A percentile compares a stretch with the other conserved stretches of the same genome.
Evolutionary conservation across 1,284 basidiomycete species (phyloP).

Genomic region (Papiliotrema laurentii): DNA sequence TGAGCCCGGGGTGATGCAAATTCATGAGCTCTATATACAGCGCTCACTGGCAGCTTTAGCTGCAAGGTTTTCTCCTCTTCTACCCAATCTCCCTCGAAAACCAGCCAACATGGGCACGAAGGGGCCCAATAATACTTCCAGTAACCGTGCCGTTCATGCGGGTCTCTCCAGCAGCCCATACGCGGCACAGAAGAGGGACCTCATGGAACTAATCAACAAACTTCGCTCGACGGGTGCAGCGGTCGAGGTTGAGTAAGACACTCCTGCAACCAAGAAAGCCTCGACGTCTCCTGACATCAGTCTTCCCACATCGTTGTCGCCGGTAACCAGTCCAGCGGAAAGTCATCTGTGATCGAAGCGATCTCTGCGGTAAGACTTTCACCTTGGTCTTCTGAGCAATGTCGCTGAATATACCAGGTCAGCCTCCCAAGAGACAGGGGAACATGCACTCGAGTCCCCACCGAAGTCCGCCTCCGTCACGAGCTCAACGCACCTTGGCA

Average conservation of each 20-base stretch:
- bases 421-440: slow-evolving; percentile 9
- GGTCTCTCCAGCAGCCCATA: slow-evolving; percentile 1
- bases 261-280: not conserved
- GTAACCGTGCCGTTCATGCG: too few relatives aligned
- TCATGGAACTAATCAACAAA: slow-evolving; percentile 9
- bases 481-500: slow-evolving; percentile 3
- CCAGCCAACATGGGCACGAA: too few relatives aligned
- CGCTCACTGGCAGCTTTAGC: too few relatives aligned
- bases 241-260: slow-evolving; percentile 11
- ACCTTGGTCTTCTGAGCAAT: not conserved
- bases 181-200: slow-evolving; percentile 2
- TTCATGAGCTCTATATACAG: too few relatives aligned
- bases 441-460: slow-evolving; percentile 11
- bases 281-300: slow-evolving; percentile 1
- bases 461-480: slow-evolving; percentile 11
- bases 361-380: slow-evolving; percentile 11
- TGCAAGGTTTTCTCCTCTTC: too few relatives aligned
- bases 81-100: too few relatives aligned
- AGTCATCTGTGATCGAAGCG: slow-evolving; percentile 14
- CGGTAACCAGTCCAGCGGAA: slow-evolving; percentile 14
- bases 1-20: too few relatives aligned
- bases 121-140: too few relatives aligned
- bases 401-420: slow-evolving; percentile 6
- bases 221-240: slow-evolving; percentile 7
- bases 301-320: slow-evolving; percentile 15